These are phyloP conservation scores for Candida dubliniensis DNA, from an alignment of 1,139 yeast genomes.

Conservation along the genomic window DNA sequence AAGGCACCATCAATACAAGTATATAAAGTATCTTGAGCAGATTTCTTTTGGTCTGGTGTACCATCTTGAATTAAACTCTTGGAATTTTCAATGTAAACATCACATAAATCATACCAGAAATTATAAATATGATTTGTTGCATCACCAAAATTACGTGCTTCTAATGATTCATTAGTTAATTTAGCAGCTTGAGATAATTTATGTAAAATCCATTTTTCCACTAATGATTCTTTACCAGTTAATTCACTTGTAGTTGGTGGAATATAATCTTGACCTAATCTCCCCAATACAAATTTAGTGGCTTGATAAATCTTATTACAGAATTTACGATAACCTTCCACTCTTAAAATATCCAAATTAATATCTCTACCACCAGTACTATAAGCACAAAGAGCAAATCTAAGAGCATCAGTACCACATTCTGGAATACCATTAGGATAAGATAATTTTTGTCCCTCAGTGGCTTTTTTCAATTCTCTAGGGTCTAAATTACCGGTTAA, in stretches of 20 bases:
- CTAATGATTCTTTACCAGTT: conserved; percentile 85
- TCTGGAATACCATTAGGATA: conserved; percentile 98
- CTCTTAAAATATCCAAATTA: conserved; percentile 92
- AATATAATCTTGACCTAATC: conserved; percentile 82
- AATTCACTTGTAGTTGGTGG: conserved; percentile 67
- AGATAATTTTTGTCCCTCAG: conserved; percentile 81
- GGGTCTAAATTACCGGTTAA: conserved; percentile 84
- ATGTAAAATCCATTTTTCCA: conserved; percentile 95
- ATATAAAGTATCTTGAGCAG: conserved; percentile 93
- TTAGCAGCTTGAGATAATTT: conserved; percentile 73
- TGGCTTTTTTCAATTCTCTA: conserved; percentile 83
- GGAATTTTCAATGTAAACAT: conserved; percentile 96
- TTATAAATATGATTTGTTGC: conserved; percentile 85
- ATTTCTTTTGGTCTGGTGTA: conserved; percentile 73
- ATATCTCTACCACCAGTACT: conserved; percentile 99
- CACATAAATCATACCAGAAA: conserved; percentile 97
- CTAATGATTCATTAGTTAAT: conserved; percentile 64
- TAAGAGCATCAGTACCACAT: conserved; percentile 98
- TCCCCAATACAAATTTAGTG: conserved; percentile 92
- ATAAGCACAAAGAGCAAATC: conserved; percentile 97
- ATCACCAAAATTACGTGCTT: conserved; percentile 83
- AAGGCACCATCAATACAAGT: conserved; percentile 90
- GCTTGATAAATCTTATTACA: conserved; percentile 99
- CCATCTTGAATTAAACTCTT: conserved; percentile 92
- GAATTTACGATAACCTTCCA: conserved; percentile 98